phyloP scores from a whole-genome alignment of 441 rosid genomes.

The Croton laevigatus region DNA sequence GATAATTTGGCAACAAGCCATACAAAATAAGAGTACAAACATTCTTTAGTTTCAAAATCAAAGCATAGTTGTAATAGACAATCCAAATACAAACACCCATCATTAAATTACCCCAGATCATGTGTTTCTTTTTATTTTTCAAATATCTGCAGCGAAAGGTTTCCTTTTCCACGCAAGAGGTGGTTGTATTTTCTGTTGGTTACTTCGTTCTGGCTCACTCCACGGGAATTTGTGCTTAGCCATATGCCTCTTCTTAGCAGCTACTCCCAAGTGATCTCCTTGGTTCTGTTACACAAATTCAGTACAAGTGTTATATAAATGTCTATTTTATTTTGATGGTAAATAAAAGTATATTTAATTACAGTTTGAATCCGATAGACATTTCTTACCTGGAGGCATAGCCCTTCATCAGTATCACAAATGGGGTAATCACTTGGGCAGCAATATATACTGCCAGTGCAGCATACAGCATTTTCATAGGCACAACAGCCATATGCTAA shows the following conservation, averaged over 20 bases:
- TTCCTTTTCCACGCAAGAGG: constrained; percentile 53
- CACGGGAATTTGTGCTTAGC: constrained; percentile 65
- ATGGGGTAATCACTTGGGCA: constrained; percentile 68
- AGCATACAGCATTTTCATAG: constrained; percentile 60
- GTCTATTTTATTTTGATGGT: no score
- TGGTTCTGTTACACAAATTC: constrained; percentile 30
- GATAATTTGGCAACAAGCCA: no score
- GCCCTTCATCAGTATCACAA: constrained; percentile 53
- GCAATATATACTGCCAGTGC: constrained; percentile 45
- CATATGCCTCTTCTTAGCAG: constrained; percentile 46
- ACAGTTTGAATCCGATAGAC: not conserved
- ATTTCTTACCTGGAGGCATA: constrained; percentile 53
- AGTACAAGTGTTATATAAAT: no score
- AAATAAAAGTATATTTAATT: no score
- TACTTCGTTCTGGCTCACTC: constrained; percentile 35
- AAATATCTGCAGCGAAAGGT: constrained; percentile 41
- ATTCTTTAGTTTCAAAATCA: no score
- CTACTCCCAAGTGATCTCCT: constrained; percentile 52
- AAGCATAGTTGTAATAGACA: not conserved
- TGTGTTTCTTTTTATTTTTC: not conserved
- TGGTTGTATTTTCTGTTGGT: constrained; percentile 22
- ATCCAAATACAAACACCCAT: not conserved
- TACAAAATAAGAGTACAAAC: no score
- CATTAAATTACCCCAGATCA: not conserved
- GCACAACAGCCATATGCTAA: constrained; percentile 57